phyloP scores from a whole-genome alignment of 768 basidiomycete species.

The Trametes cingulata region DNA sequence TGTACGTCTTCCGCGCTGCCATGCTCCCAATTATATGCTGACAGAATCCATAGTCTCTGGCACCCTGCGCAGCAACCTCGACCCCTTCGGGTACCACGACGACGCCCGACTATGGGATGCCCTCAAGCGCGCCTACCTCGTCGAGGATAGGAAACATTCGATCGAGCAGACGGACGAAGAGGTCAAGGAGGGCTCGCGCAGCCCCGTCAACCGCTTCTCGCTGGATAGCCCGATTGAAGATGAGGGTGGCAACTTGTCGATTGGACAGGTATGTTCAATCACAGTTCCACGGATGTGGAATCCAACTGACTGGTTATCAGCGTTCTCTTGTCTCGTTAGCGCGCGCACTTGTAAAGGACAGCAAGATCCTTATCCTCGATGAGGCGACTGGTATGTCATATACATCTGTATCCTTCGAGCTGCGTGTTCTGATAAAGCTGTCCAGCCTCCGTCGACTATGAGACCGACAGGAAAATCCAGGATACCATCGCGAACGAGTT shows the following conservation, averaged over 20 bases:
- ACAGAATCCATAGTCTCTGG: conserved; percentile 58
- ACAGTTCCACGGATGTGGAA: background rate
- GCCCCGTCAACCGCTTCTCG: conserved; percentile 57
- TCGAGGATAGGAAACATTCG: conserved; percentile 48
- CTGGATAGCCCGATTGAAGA: conserved; percentile 85
- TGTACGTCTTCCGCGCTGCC: conserved; percentile 36
- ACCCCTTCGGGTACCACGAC: conserved; percentile 82
- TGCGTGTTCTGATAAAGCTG: background rate
- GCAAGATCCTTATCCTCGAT: conserved; percentile 83
- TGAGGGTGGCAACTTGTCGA: conserved; percentile 82
- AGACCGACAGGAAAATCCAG: conserved; percentile 90
- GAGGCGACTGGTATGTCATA: conserved; percentile 72
- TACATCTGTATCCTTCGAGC: background rate
- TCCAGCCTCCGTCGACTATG: conserved; percentile 84
- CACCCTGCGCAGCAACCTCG: conserved; percentile 83
- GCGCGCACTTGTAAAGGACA: conserved; percentile 84
- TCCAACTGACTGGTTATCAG: conserved; percentile 34
- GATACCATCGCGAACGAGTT: conserved; percentile 87
- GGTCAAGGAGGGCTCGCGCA: conserved; percentile 41
- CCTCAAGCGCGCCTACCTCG: conserved; percentile 78
- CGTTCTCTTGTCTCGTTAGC: conserved; percentile 86
- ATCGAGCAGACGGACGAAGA: conserved; percentile 35
- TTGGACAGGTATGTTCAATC: conserved; percentile 53
- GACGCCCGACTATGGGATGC: conserved; percentile 89
- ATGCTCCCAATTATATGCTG: conserved; percentile 3